phyloP scores from a whole-genome alignment of 1,284 basidiomycete genomes.

The Fomitopsis palustris region DNA sequence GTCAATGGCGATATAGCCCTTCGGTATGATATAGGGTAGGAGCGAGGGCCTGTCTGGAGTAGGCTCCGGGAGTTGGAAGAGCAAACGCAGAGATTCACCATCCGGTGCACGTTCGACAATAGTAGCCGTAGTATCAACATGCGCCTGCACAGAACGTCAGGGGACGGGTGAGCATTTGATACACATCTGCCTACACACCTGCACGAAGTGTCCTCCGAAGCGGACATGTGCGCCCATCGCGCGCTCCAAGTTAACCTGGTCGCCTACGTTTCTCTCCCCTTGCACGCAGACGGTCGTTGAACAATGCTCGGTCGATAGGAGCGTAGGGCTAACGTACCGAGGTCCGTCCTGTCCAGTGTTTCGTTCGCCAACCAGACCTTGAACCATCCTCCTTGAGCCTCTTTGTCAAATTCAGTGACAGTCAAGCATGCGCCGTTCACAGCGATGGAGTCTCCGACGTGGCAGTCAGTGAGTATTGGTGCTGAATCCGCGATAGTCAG shows the following conservation, averaged over 20 bases:
- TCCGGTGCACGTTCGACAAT: conserved; percentile 69
- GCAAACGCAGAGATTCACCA: conserved; percentile 84
- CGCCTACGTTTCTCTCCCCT: conserved; percentile 80
- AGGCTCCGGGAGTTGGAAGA: conserved; percentile 71
- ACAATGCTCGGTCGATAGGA: not conserved
- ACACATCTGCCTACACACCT: conserved; percentile 50
- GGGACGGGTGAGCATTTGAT: not conserved
- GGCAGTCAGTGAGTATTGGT: conserved; percentile 86
- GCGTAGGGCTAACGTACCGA: conserved; percentile 54
- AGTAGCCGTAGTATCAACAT: conserved; percentile 88
- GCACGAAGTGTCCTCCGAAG: conserved; percentile 98
- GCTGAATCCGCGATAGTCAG: conserved; percentile 76
- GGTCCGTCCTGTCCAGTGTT: conserved; percentile 87
- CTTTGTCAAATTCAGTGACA: conserved; percentile 77
- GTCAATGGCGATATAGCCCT: conserved; percentile 95
- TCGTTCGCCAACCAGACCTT: conserved; percentile 95
- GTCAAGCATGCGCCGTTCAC: conserved; percentile 84
- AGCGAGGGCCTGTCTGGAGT: conserved; percentile 62
- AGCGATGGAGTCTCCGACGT: conserved; percentile 93
- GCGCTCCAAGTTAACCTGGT: conserved; percentile 89
- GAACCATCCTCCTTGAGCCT: conserved; percentile 73
- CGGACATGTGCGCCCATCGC: conserved; percentile 91
- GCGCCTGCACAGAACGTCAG: conserved; percentile 54
- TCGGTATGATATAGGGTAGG: conserved; percentile 87
- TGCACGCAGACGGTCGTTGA: not conserved